Evolutionary conservation across 176 grass and related monocot genomes (phyloP), one percentile per base, ranked within the genome.

Genomic region (Canna indica): DNA sequence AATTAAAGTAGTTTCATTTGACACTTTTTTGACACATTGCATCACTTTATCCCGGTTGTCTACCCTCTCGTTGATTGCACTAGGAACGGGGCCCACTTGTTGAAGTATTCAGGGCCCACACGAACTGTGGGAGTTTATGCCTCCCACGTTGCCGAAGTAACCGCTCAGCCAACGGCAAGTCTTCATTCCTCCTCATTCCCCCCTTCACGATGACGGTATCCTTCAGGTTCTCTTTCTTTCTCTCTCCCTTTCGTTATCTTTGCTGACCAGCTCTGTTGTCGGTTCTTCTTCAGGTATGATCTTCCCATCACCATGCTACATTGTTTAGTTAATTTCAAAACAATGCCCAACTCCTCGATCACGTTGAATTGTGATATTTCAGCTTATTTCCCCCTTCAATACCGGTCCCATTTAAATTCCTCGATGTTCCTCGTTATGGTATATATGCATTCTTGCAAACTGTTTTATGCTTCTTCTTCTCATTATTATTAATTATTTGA

Each of bases 201-300:
- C 22, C 59, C 28, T 2, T 44, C 41, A 44, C 41, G 41, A 8
- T 11, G 41, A 44, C 17, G 16, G 29, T 10, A n/a, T 41, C 38
- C 17, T 38, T 24, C 14, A 2, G 2, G 11, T 39, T 22, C 25
- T 12, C 22, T 0, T 38, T 8, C 22, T 31, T 24, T 4, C 4
- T 0, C 4, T 24, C 9, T 20, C 63, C 24, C 35, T 66, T 9
- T 38, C 22, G 10, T 17, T 39, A 13, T 1, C 4, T 32, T 28
- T 63, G 16, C 63, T 66, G 63, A 39, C 33, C 35, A 66, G 33
- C 63, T 66, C 63, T n/a, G 63, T 32, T 38, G 63, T 66, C 32
- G 9, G 24, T n/a, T 38, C 22, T 39, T 25, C 22, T 39, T 12
- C 34, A 39, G 63, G 63, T 38, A 41, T 24, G 8, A 44, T 8